Conservation (phyloP, 176 grass and related monocot genomes). For the Phragmites australis region DNA sequence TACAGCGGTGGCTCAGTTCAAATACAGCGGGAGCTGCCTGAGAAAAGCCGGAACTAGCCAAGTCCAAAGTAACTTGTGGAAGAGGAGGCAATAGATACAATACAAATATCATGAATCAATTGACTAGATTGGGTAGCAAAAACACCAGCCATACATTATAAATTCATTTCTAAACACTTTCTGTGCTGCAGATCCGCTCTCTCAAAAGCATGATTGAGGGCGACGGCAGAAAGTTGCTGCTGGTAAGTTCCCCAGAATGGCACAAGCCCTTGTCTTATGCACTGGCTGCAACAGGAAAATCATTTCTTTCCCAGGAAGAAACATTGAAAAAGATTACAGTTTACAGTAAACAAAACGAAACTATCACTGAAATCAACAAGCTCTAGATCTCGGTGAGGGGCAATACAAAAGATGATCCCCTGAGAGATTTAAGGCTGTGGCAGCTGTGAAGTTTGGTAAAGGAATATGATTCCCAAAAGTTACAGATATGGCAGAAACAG, state of each 20-base stretch:
- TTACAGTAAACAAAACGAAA: neutral
- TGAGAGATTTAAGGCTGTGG: neutral
- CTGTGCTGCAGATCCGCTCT: neutral
- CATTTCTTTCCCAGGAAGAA: neutral
- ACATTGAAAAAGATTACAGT: neutral
- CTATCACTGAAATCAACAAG: slow-evolving; percentile 5
- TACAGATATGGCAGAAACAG: neutral
- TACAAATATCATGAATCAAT: neutral
- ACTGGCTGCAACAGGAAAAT: neutral
- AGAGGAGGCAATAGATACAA: neutral
- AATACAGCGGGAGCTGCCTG: slow-evolving; percentile 14
- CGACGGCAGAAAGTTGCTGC: neutral
- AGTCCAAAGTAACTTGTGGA: neutral
- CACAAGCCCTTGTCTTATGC: neutral
- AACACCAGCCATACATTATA: neutral
- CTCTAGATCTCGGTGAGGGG: neutral
- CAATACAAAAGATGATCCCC: slow-evolving; percentile 20
- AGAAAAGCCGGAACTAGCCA: neutral
- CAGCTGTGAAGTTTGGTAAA: neutral
- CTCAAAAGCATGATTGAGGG: slow-evolving; percentile 8
- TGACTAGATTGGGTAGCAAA: neutral
- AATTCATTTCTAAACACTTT: neutral
- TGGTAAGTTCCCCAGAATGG: neutral
- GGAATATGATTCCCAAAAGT: slow-evolving; percentile 23
- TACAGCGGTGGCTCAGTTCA: neutral